Base-by-base conservation (phyloP, 2,329 filamentous ascomycete species). In the Uncinocarpus reesii region DNA sequence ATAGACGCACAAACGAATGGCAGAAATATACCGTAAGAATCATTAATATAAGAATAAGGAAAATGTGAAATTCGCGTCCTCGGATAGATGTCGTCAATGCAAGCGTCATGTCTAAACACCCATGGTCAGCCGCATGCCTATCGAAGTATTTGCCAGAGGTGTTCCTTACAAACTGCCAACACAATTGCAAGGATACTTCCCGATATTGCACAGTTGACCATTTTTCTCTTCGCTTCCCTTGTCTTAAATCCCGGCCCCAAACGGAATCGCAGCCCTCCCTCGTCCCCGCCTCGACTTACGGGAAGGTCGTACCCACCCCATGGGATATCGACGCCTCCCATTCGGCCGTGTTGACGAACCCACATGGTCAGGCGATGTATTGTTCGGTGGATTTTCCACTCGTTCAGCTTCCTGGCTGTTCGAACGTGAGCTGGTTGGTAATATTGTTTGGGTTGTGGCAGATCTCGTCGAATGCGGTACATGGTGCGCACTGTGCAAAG, bases 41-140 rank as follows among this genome's bases (percentile, higher is more conserved):
- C 44, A 93, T 68, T 49, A 93, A 81, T 54, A 89, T 73, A 46
- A 95, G 74, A 49, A 94, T 81, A 51, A 94, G 75, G 46, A 93
- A 72, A 51, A 93, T 78, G 58, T 87, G 84, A 59, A 93, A 82
- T 64, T 87, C 83, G 62, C 78, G 78, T 35, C 77, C 77, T 43
- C 77, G 70, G 52, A 79, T 72, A 34, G 76, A 77, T 52, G 78
- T 73, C 2, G 82, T 81, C 37, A 88, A 71, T 16, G 80, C 77
- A 37, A 94, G 75, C 4, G 78, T 78, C 54, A 93, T 75, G 62
- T 92, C 86, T 92, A 52, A 32, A 32, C 48, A 15, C 10, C 10
- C 49, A n/a, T 26, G 35, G 20, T 21, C 46, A 38, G 28, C 43
- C 7, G 45, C 42, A 18, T 42, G n/a, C 10, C 10, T 10, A 4